Evolutionary conservation across 768 basidiomycete genomes (phyloP), one percentile per base, ranked within the genome.

Genomic region (Hericium rajendrae): DNA sequence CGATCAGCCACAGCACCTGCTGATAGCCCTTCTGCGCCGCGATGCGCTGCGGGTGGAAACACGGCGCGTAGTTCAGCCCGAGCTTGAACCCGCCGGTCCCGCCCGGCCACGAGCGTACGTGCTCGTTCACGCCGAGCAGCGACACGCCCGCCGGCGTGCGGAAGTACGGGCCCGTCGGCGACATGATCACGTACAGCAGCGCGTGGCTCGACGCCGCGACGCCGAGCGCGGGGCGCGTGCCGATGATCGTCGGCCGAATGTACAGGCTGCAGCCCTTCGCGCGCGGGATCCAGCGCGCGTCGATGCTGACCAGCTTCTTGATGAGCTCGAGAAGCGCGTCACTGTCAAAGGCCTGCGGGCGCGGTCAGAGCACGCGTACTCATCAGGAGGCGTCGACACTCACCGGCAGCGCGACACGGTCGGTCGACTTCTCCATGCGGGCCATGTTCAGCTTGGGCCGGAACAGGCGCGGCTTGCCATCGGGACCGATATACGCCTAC

Each of bases 401-500:
- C 63, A 84, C 83, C 1, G 89, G 90, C 15, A 91, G 73, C 0
- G 88, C 87, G 50, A 91, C 76, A 51, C 92, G 82, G 1, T 77
- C 81, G 0, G 81, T 81, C 20, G 86, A 89, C 38, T 77, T 74
- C 48, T 78, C 74, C 70, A 97, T 78, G 26, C 94, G 85, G 26
- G 78, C 79, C 90, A 94, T 92, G 69, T 95, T 95, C 69, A 79
- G 72, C 32, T 89, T 77, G 0, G 93, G 92, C 37, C 93, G 76
- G 76, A 97, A 97, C 39, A 95, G 71, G 6, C 87, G 76, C 1
- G 84, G 77, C 53, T 81, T 78, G 1, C 91, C 91, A 57, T 88
- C 77, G n/a, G 82, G 78, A 10, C 81, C 84, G 1, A 80, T 58
- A 68, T 87, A 88, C 0, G 89, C 88, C 83, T 88, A 40, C 13